Evolutionary conservation across 2,329 filamentous ascomycete genomes (phyloP), one percentile per base, ranked within the genome.

Genomic region (Exophiala spinifera): DNA sequence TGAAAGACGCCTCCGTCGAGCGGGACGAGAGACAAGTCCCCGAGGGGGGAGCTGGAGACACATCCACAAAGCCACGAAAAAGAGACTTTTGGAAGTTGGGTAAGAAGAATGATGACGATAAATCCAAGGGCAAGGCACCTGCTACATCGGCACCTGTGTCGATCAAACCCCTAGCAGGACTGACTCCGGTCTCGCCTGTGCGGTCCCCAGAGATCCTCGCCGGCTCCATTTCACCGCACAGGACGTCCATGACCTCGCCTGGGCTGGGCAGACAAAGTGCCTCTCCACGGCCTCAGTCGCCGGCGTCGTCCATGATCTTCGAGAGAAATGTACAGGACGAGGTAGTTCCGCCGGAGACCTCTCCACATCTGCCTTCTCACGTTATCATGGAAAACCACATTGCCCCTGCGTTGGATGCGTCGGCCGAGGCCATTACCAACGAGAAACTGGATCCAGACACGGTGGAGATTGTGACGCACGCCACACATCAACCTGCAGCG

Each of bases 351-450:
- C 75, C 81, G 37, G 87, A 90, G 56, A 84, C 81, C 57, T 92
- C 89, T 2, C 86, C 89, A 1, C 88, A 89, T n/a, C 94, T 96
- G 58, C 92, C 92, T 2, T 85, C 88, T 6, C 92, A 97, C 67
- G 95, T 97, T 65, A 85, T 91, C 64, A 96, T 90, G 6, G 92
- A 97, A 70, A 91, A 97, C 73, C 83, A 91, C 68, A 96, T 97
- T 63, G 92, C 92, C 6, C 83, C 92, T 0, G 91, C 95, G 11
- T 79, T 97, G 45, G 90, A 96, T 69, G 92, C 92, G 48, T 92
- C 90, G 2, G 95, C 91, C 39, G 84, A 91, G 65, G 91, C 91
- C 53, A 96, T 97, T 66, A 96, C 92, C 11, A 90, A 96, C 71
- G 78, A 84, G 62, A 85, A 86, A 53, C 79, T 96, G 47, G 87